Conservation (phyloP, 345 rosid genomes). For the Salix purpurea region DNA sequence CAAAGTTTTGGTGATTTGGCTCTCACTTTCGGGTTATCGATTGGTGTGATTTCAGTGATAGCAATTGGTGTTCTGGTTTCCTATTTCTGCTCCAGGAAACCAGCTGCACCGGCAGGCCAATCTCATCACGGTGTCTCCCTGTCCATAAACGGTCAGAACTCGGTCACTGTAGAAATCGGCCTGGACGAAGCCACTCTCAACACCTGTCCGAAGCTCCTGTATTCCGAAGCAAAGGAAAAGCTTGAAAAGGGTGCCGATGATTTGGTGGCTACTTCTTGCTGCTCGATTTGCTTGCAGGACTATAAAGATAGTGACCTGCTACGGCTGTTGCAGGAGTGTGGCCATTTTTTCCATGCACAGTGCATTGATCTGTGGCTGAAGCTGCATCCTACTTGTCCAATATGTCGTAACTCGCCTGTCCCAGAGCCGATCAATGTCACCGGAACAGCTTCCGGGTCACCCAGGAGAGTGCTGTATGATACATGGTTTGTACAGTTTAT, state of each 20-base stretch:
- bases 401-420: constrained; percentile 31
- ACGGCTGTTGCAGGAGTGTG: constrained; percentile 32
- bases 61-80: background rate
- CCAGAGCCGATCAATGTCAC: background rate
- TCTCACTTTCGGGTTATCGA: background rate
- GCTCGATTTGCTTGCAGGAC: constrained; percentile 37
- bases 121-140: background rate
- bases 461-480: background rate
- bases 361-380: constrained; percentile 38
- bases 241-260: background rate
- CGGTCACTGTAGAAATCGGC: constrained; percentile 20
- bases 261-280: constrained; percentile 10
- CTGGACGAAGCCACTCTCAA: constrained; percentile 29
- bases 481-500: background rate
- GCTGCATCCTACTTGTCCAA: constrained; percentile 34
- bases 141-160: background rate
- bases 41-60: background rate
- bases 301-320: constrained; percentile 28
- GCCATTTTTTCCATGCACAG: constrained; percentile 29
- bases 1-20: background rate
- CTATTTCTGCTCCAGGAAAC: constrained; percentile 1
- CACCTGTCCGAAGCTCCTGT: constrained; percentile 32
- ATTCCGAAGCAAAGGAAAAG: constrained; percentile 18
- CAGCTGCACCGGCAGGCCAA: background rate
- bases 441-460: background rate